phyloP scores from a whole-genome alignment of 495 filamentous ascomycete genomes.

The Penicillium psychrofluorescens region DNA sequence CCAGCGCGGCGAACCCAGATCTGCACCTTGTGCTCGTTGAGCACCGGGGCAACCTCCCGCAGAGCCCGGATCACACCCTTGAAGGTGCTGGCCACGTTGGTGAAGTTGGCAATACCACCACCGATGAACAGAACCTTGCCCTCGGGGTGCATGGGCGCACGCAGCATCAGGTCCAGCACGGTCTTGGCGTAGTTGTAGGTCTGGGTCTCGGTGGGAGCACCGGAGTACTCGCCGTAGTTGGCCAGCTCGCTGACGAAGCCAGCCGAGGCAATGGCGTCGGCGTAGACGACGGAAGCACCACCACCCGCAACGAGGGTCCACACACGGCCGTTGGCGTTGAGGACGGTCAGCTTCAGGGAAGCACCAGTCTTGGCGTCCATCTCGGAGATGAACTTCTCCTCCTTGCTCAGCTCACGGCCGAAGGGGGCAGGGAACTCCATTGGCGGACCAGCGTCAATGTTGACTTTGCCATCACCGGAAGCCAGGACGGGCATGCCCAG shows the following conservation, averaged over 20 bases:
- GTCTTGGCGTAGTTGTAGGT: conserved; percentile 97
- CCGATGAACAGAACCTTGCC: conserved; percentile 99
- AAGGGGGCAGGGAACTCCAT: conserved; percentile 99
- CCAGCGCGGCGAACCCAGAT: conserved; percentile 99
- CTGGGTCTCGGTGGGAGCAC: conserved; percentile 95
- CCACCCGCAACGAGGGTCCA: conserved; percentile 99
- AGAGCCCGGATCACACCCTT: conserved; percentile 99
- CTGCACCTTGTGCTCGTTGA: conserved; percentile 95
- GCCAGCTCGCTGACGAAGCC: conserved; percentile 94
- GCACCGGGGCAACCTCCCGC: conserved; percentile 75
- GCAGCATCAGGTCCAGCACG: conserved; percentile 95
- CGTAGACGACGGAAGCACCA: conserved; percentile 98
- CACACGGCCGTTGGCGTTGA: conserved; percentile 84
- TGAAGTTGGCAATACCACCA: conserved; percentile 99
- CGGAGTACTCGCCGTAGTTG: conserved; percentile 99
- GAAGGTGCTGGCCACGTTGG: conserved; percentile 93
- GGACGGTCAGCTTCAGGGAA: conserved; percentile 93
- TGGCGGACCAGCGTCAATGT: conserved; percentile 91
- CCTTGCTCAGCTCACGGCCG: conserved; percentile 94
- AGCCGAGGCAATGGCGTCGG: conserved; percentile 94
- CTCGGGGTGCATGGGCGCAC: conserved; percentile 73
- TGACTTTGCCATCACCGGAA: conserved; percentile 64
- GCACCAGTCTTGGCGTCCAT: conserved; percentile 99
- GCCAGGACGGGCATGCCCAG: conserved; percentile 63
- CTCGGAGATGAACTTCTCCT: conserved; percentile 97